Evolutionary conservation across 2,329 filamentous ascomycete species (phyloP), one percentile per base, ranked within the genome.

Genomic region (Talaromyces islandicus): DNA sequence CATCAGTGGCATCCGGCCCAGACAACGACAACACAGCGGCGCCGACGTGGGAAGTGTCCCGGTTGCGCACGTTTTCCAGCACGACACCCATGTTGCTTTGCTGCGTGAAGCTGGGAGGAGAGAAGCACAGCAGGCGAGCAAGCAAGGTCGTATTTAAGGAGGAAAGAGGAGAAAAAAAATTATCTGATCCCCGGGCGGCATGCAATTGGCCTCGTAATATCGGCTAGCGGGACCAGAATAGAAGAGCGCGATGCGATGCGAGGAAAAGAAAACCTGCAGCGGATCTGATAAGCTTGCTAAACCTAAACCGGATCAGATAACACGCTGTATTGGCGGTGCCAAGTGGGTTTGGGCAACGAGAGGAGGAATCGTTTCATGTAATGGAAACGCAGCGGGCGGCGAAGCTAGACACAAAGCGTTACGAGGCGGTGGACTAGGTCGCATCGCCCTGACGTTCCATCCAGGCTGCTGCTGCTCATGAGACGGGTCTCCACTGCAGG

Each of bases 31-130:
- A n/a, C 14, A 50, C 53, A 9, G 57, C 57, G 52, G 60, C 60
- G 27, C 21, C 57, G 50, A 59, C 17, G 46, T 54, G 60, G n/a
- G 60, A 58, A 38, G 43, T 54, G 35, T 62, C 60, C 41, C 60
- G 60, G 30, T 56, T 53, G 30, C 57, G 60, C 35, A 62, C 51
- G 30, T 43, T 51, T 19, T 56, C 46, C 25, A 62, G 43, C 24
- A 52, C 48, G 24, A 62, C 46, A 48, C 57, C 60, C 60, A 62
- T 62, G 7, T 29, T 53, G 32, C 11, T 19, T n/a, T 11, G n/a
- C 14, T 19, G 24, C n/a, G 29, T 19, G 50, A 30, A 27, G 56
- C 5, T 12, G 41, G 32, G 17, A 35, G 12, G 19, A 50, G 50
- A 38, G 50, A 10, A 50, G 48, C 24, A 29, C 10, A 4, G 14